These are phyloP conservation scores for Ogataea glucozyma DNA, from an alignment of 805 yeast species.

Conservation along the genomic window DNA sequence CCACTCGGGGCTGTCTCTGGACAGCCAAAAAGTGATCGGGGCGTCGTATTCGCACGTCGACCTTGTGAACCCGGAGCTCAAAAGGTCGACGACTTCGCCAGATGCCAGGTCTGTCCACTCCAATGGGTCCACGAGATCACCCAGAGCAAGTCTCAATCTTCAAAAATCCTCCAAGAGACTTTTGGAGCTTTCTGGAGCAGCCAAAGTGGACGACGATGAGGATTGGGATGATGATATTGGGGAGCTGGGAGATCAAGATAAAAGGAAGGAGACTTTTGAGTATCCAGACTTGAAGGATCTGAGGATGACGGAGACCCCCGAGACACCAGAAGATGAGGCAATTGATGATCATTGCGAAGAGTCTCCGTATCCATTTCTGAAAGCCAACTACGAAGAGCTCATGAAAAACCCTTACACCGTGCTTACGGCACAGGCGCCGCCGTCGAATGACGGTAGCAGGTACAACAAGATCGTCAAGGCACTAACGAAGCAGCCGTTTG, in stretches of 20 bases:
- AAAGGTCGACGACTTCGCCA: slow-evolving; percentile 22
- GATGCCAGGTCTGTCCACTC: slow-evolving; percentile 21
- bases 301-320: background rate
- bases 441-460: slow-evolving; percentile 50
- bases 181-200: slow-evolving; percentile 24
- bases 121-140: slow-evolving; percentile 15
- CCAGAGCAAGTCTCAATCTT: slow-evolving; percentile 18
- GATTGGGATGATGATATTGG: slow-evolving; percentile 85
- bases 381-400: slow-evolving; percentile 38
- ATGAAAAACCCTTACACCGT: slow-evolving; percentile 44
- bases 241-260: no score
- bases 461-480: slow-evolving; percentile 67
- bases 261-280: no score
- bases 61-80: slow-evolving; percentile 24
- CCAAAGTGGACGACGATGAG: slow-evolving; percentile 69
- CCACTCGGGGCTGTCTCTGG: slow-evolving; percentile 9
- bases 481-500: slow-evolving; percentile 55
- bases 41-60: slow-evolving; percentile 60
- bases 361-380: slow-evolving; percentile 27
- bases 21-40: slow-evolving; percentile 45
- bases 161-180: slow-evolving; percentile 13
- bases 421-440: slow-evolving; percentile 32
- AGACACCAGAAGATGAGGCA: background rate
- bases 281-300: slow-evolving; percentile 26
- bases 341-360: slow-evolving; percentile 5